Evolutionary conservation across 176 grass and related monocot genomes (phyloP).

Genomic region (Saccharum spontaneum): DNA sequence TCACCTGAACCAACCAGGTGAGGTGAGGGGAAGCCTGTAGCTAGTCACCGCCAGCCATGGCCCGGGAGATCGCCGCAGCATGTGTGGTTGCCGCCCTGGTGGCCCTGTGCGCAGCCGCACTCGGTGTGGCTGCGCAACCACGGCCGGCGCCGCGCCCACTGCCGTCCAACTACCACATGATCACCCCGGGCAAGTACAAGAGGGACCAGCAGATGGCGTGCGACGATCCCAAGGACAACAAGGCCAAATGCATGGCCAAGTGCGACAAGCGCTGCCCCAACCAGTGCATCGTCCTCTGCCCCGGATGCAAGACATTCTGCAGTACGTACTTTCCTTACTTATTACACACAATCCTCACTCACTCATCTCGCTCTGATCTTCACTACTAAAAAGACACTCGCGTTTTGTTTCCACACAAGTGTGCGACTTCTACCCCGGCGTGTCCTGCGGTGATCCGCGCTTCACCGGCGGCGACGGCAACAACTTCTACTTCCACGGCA

Average conservation of each 20-base stretch:
- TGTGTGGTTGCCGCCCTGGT: not conserved
- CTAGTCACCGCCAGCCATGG: not conserved
- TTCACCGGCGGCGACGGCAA: constrained; percentile 38
- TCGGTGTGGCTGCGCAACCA: not conserved
- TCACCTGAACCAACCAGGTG: not conserved
- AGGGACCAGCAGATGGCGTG: constrained; percentile 11
- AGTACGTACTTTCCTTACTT: not conserved
- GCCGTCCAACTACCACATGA: not conserved
- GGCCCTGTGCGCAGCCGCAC: not conserved
- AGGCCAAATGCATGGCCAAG: not conserved
- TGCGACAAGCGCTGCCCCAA: constrained; percentile 37
- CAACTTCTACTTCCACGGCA: constrained; percentile 38
- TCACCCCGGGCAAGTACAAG: not conserved
- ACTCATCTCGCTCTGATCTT: no score
- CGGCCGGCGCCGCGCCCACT: not conserved
- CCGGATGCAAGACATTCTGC: constrained; percentile 56
- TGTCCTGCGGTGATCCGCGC: constrained; percentile 16
- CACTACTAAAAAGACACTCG: no score
- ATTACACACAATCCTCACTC: not conserved
- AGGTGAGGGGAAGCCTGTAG: no score
- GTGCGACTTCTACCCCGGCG: constrained; percentile 40
- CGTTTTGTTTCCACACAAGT: not conserved
- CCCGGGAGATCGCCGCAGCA: not conserved
- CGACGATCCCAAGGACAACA: not conserved
- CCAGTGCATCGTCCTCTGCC: constrained; percentile 52